These are phyloP conservation scores for Phytophthora brassicae DNA, from an alignment of 352 stramenopile genomes.

Conservation along the genomic window DNA sequence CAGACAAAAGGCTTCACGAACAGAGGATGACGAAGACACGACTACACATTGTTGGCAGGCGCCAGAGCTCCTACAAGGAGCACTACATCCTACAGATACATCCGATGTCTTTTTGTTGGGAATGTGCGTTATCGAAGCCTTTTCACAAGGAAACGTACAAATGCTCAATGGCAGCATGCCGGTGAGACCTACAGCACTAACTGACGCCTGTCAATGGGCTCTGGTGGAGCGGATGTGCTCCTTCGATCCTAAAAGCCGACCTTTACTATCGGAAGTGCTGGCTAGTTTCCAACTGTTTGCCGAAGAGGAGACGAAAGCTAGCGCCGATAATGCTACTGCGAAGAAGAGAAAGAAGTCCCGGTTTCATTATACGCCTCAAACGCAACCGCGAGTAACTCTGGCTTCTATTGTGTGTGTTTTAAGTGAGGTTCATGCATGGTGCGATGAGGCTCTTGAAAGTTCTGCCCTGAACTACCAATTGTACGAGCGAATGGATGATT, in stretches of 20 bases:
- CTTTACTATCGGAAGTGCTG: conserved; percentile 25
- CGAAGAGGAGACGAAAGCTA: conserved; percentile 21
- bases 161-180: conserved; percentile 3
- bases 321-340: conserved; percentile 9
- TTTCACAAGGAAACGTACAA: conserved; percentile 19
- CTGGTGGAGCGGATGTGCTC: conserved; percentile 35
- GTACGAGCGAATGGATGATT: conserved; percentile 30
- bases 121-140: conserved; percentile 38
- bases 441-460: conserved; percentile 30
- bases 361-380: conserved; percentile 7
- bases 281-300: conserved; percentile 31
- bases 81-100: conserved; percentile 23
- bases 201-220: conserved; percentile 25
- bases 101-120: conserved; percentile 33
- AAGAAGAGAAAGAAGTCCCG: conserved; percentile 14
- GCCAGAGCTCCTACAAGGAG: conserved; percentile 15
- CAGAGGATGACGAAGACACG: not conserved
- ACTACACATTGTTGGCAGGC: conserved; percentile 25
- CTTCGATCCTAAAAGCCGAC: conserved; percentile 14
- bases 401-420: conserved; percentile 24
- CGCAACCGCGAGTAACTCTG: conserved; percentile 14
- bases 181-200: conserved; percentile 16
- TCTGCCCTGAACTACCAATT: conserved; percentile 30
- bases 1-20: not conserved
- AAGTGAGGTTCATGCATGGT: conserved; percentile 32